Evolutionary conservation across 805 yeast species (phyloP).

Genomic region (Metschnikowia orientalis): DNA sequence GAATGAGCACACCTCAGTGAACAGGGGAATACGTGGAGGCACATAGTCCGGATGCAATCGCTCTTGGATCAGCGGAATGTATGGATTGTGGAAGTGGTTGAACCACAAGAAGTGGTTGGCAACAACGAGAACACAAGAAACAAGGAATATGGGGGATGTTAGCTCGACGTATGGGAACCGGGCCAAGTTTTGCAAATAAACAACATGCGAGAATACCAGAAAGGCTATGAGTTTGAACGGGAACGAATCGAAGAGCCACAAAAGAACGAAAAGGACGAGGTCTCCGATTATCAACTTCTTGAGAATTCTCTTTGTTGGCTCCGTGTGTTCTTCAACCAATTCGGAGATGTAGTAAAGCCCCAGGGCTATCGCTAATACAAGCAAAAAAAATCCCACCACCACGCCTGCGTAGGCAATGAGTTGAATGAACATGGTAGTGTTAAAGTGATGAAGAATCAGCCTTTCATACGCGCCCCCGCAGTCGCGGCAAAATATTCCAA

Average conservation of each 20-base stretch:
- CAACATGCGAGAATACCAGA: slow-evolving; percentile 63
- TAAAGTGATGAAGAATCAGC: no score
- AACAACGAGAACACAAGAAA: slow-evolving; percentile 68
- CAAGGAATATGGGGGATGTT: slow-evolving; percentile 63
- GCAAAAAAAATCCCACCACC: slow-evolving; percentile 36
- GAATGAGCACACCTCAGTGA: slow-evolving; percentile 90
- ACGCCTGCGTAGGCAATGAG: slow-evolving; percentile 37
- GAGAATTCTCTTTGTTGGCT: slow-evolving; percentile 71
- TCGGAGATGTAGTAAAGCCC: slow-evolving; percentile 90
- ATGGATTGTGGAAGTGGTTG: slow-evolving; percentile 68
- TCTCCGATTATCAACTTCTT: slow-evolving; percentile 58
- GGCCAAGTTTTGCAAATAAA: slow-evolving; percentile 72
- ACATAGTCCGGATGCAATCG: slow-evolving; percentile 54
- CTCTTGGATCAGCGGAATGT: slow-evolving; percentile 63
- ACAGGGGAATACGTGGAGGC: slow-evolving; percentile 70
- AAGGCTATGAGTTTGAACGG: slow-evolving; percentile 66
- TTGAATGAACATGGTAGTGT: slow-evolving; percentile 33
- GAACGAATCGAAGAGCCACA: slow-evolving; percentile 72
- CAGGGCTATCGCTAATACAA: slow-evolving; percentile 64
- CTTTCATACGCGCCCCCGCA: no score
- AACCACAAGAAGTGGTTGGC: slow-evolving; percentile 89
- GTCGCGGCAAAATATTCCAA: no score
- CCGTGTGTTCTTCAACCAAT: slow-evolving; percentile 88
- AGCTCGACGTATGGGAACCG: slow-evolving; percentile 82
- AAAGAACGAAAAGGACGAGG: slow-evolving; percentile 48